These are phyloP conservation scores for Iberis amara DNA, from an alignment of 441 rosid genomes.

Conservation along the genomic window DNA sequence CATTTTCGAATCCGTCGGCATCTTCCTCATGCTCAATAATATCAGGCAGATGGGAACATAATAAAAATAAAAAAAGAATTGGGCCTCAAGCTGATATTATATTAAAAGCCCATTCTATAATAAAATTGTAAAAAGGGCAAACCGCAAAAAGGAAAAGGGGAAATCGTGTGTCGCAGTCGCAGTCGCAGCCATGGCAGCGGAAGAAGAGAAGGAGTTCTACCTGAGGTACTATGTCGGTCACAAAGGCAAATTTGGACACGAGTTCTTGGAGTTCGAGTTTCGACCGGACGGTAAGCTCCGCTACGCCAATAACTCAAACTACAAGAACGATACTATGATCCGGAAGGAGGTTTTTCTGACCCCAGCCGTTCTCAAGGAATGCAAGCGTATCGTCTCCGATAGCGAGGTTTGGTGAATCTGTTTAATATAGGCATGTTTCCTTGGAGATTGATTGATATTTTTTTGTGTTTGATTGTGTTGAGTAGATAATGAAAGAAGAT, in stretches of 20 bases:
- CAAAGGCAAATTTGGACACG: slow-evolving; percentile 96
- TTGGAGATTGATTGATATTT: not conserved
- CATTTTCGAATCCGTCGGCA: slow-evolving; percentile 36
- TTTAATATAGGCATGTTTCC: too few relatives aligned
- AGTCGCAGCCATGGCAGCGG: slow-evolving; percentile 29
- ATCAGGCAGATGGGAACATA: not conserved
- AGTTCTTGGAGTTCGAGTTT: slow-evolving; percentile 96
- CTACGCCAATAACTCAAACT: slow-evolving; percentile 93
- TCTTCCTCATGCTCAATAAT: too few relatives aligned
- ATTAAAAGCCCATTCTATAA: too few relatives aligned
- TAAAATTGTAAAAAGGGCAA: not conserved
- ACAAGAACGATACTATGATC: slow-evolving; percentile 96
- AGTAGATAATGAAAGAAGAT: slow-evolving; percentile 91
- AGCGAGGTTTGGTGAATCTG: slow-evolving; percentile 50
- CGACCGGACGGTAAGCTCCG: slow-evolving; percentile 91
- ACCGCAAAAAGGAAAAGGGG: not conserved
- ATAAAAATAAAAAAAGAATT: not conserved
- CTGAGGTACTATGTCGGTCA: slow-evolving; percentile 94
- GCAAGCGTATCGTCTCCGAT: slow-evolving; percentile 85
- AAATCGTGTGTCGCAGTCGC: not conserved
- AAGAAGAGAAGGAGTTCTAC: slow-evolving; percentile 69
- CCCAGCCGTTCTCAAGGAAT: slow-evolving; percentile 80
- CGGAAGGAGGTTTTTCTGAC: slow-evolving; percentile 91
- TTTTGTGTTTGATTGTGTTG: not conserved
- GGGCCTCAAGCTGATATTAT: not conserved